Base-by-base conservation (phyloP, 495 filamentous ascomycete species). In the Choiromyces venosus region DNA sequence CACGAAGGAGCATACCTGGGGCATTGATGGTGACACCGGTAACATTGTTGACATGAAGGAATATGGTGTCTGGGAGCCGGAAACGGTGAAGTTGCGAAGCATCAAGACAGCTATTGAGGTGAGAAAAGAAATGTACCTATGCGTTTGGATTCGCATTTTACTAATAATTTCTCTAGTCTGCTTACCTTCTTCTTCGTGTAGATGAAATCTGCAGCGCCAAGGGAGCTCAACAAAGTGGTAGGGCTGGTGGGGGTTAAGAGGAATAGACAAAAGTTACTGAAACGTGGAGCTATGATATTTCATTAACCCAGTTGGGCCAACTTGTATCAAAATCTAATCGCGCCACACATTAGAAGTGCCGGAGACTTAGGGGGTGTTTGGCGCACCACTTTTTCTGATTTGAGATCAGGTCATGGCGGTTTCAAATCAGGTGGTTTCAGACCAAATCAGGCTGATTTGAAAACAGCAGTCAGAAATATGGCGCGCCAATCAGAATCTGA, bases 71-170 rank as follows among this genome's bases (percentile, higher is more conserved):
- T 99, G 96, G 96, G 96, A 99, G 84, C 96, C 96, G 8, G 89
- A 97, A 82, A 94, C 93, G n/a, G 93, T 99, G 78, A 99, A 99
- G 87, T 86, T 96, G 76, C 96, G 98, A 87, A 97, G 94, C 80
- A 90, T 98, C 83, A 99, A 99, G 90, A 99, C 96, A 37, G 96
- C 96, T 73, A 89, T 99, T 76, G 96, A 99, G 90, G 93, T 94
- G 87, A 84, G 89, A 82, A 29, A 18, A n/a, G n/a, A n/a, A 76
- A 71, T 68, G 52, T 39, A 52, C 33, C 65, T 61, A 7, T 37
- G 35, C 65, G n/a, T 33, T 38, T 40, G 37, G 38, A 56, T 25
- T 10, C 36, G 16, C 56, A 39, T 70, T 81, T 46, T 73, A 79
- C 84, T 76, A 84, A 79, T 73, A 71, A 65, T 65, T 70, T 78